Evolutionary conservation across 306 rosid species (phyloP).

Genomic region (Carpinus fangiana): DNA sequence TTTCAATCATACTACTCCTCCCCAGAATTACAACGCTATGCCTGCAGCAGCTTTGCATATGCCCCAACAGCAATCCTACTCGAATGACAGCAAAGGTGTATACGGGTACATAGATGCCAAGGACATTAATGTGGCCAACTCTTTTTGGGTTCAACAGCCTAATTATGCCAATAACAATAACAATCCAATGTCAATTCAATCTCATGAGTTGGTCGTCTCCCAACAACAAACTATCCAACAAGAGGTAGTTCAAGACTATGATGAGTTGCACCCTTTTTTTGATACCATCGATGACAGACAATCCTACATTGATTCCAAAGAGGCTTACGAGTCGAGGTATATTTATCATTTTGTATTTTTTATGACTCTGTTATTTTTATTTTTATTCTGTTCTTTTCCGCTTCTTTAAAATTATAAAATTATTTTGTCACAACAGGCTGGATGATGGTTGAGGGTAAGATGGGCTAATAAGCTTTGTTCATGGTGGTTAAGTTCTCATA

Average conservation of each 20-base stretch:
- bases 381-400: too few relatives aligned
- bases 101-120: constrained; percentile 47
- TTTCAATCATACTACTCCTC: constrained; percentile 28
- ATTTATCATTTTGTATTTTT: neutral
- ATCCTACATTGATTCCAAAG: constrained; percentile 68
- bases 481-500: too few relatives aligned
- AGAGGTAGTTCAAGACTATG: constrained; percentile 52
- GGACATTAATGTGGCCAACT: constrained; percentile 30
- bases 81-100: constrained; percentile 39
- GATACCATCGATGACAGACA: constrained; percentile 69
- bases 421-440: too few relatives aligned
- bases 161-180: constrained; percentile 26
- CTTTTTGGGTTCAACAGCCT: constrained; percentile 47
- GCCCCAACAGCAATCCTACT: constrained; percentile 51
- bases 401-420: too few relatives aligned
- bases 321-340: constrained; percentile 75
- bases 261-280: constrained; percentile 63
- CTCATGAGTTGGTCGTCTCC: constrained; percentile 30
- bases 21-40: constrained; percentile 30
- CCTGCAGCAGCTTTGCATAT: constrained; percentile 34
- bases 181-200: constrained; percentile 37
- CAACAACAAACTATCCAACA: constrained; percentile 47
- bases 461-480: neutral
- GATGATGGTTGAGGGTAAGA: neutral
- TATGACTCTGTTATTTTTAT: too few relatives aligned